phyloP scores from a whole-genome alignment of 768 basidiomycete species.

The Suillus bovinus region DNA sequence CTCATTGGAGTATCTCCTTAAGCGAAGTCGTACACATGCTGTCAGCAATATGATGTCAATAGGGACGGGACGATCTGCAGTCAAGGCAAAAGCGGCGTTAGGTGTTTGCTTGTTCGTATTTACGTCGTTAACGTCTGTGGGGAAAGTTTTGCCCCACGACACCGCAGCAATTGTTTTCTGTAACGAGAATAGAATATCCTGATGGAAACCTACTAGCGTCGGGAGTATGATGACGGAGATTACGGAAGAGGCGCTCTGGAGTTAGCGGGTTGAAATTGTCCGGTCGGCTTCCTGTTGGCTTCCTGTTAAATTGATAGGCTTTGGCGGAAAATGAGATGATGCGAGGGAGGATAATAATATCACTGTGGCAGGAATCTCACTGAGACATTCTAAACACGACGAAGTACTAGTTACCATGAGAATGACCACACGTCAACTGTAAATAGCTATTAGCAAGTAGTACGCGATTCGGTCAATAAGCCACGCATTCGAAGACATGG shows the following conservation, averaged over 20 bases:
- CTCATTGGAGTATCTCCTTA: background rate
- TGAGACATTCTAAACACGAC: too few species aligned
- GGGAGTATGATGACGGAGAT: conserved; percentile 30
- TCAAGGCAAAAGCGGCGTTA: conserved; percentile 6
- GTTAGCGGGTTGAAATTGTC: conserved; percentile 24
- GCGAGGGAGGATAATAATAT: conserved; percentile 23
- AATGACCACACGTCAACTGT: conserved; percentile 24
- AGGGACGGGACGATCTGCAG: conserved; percentile 6
- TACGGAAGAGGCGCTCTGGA: conserved; percentile 30
- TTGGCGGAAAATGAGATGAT: conserved; percentile 29
- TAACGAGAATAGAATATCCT: background rate
- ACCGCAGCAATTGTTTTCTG: background rate
- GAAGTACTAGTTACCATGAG: conserved; percentile 15
- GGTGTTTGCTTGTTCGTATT: conserved; percentile 2
- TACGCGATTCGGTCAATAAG: conserved; percentile 19
- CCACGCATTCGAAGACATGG: conserved; percentile 17
- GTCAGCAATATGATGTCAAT: background rate
- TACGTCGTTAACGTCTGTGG: conserved; percentile 8
- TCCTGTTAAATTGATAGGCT: conserved; percentile 34
- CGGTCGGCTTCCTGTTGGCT: conserved; percentile 12
- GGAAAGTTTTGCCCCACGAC: conserved; percentile 2
- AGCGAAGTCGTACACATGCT: background rate
- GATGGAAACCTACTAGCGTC: background rate
- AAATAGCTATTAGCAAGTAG: conserved; percentile 10
- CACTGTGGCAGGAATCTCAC: background rate